Evolutionary conservation across 352 stramenopile genomes (phyloP).

Genomic region (Pythium scleroteichum): DNA sequence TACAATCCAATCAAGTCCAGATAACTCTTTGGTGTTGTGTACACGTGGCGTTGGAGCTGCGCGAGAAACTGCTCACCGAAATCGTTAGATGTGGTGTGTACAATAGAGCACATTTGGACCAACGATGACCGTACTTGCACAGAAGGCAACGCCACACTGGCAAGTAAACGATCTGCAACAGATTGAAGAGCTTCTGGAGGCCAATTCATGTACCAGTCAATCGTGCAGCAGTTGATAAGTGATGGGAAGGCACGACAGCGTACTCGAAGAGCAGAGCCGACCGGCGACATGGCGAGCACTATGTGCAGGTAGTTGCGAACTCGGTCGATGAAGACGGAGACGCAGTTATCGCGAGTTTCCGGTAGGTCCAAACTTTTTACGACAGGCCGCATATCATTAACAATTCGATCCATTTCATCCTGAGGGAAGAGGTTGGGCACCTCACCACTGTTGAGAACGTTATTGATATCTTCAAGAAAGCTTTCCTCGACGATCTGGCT

Average conservation of each 20-base stretch:
- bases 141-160: conserved; percentile 71
- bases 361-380: conserved; percentile 86
- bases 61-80: conserved; percentile 87
- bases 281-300: conserved; percentile 93
- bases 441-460: conserved; percentile 95
- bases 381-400: conserved; percentile 91
- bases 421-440: conserved; percentile 93
- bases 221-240: conserved; percentile 96
- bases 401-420: conserved; percentile 94
- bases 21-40: conserved; percentile 97
- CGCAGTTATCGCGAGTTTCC: conserved; percentile 92
- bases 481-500: conserved; percentile 94
- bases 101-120: conserved; percentile 91
- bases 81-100: conserved; percentile 92
- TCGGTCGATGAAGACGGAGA: conserved; percentile 87
- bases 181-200: conserved; percentile 90
- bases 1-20: conserved; percentile 96
- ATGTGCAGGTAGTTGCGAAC: conserved; percentile 94
- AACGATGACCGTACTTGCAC: conserved; percentile 76
- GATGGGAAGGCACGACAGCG: conserved; percentile 94
- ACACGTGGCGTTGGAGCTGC: conserved; percentile 90
- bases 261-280: conserved; percentile 91
- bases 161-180: conserved; percentile 88
- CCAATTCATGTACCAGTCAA: conserved; percentile 97
- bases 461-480: conserved; percentile 97